Conservation (phyloP, 139 green algal species). For the Nannochloris sp. region DNA sequence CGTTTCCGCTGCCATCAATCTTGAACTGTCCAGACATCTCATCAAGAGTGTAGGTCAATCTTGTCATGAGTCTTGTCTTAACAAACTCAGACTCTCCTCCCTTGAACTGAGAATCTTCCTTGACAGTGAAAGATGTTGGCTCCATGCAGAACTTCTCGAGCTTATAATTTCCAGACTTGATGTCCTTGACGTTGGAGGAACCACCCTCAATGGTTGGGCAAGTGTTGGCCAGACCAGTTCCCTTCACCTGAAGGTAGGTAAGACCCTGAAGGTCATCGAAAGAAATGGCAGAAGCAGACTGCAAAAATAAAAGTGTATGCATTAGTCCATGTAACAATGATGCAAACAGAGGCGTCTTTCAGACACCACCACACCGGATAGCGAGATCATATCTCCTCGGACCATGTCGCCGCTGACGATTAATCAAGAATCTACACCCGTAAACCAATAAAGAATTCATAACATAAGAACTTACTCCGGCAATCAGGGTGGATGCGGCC, state of each 20-base stretch:
- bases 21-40: conserved; percentile 79
- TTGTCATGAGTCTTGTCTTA: conserved; percentile 97
- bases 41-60: conserved; percentile 98
- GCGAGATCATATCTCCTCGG: background rate
- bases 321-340: background rate
- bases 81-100: conserved; percentile 80
- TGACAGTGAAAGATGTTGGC: conserved; percentile 90
- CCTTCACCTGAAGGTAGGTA: conserved; percentile 99
- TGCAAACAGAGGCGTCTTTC: background rate
- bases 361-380: background rate
- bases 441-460: background rate
- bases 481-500: conserved; percentile 53
- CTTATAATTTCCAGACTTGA: conserved; percentile 88
- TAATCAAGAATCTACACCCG: background rate
- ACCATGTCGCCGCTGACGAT: too few relatives aligned
- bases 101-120: conserved; percentile 83
- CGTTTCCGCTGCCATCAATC: conserved; percentile 72
- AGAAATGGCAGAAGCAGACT: conserved; percentile 72
- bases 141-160: conserved; percentile 97
- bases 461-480: conserved; percentile 50
- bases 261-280: conserved; percentile 92
- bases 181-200: conserved; percentile 64
- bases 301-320: background rate
- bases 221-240: conserved; percentile 95
- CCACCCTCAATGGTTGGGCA: conserved; percentile 83